Conservation (phyloP, 768 basidiomycete genomes). For the Kwoniella mangroviensis region DNA sequence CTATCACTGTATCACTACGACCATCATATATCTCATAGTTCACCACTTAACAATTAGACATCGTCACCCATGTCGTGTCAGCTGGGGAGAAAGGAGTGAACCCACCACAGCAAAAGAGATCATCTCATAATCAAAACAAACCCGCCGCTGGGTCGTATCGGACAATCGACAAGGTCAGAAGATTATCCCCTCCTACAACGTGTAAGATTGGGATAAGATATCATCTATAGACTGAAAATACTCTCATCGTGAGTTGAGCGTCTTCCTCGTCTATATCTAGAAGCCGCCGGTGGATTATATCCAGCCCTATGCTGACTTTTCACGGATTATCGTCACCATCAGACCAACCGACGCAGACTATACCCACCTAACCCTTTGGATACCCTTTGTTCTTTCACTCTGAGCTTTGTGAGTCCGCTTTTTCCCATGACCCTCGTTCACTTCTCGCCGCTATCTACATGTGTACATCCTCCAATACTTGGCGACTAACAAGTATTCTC, state of each 20-base stretch:
- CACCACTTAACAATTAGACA: not conserved
- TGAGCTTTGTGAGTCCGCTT: conserved; percentile 11
- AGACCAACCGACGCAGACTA: conserved; percentile 9
- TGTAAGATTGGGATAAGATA: not conserved
- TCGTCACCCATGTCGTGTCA: not conserved
- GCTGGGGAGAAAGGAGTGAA: not conserved
- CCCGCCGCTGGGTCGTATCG: not conserved
- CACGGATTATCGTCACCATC: not conserved
- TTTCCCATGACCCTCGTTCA: not conserved
- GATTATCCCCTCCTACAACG: not conserved
- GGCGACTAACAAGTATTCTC: not conserved
- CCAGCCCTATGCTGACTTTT: not conserved
- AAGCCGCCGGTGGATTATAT: not conserved
- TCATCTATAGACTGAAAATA: not conserved
- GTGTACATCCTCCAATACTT: not conserved
- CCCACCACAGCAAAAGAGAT: not conserved
- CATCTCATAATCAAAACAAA: conserved; percentile 1
- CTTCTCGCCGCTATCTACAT: not conserved
- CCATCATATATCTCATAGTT: not conserved
- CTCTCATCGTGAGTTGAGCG: not conserved
- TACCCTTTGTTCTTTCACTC: conserved; percentile 27
- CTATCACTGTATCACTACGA: not conserved
- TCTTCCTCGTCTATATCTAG: not conserved
- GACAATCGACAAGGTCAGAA: not conserved
- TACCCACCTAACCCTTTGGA: conserved; percentile 28